Base-by-base conservation (phyloP, 208 protist genomes). In the Leptomonas pyrrhocoris region DNA sequence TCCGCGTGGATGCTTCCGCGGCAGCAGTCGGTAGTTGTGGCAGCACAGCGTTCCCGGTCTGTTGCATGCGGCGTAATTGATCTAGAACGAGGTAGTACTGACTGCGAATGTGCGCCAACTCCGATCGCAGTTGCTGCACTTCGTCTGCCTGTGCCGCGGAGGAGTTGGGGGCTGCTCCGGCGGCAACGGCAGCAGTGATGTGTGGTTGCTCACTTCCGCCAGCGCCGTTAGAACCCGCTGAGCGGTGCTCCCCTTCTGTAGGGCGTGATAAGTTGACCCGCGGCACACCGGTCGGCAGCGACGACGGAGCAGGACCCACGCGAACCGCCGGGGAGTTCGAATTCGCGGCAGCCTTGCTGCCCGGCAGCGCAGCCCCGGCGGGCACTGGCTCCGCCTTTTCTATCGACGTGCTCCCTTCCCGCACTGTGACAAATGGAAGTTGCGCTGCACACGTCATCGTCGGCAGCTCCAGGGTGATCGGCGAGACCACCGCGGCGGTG, bases 31-130 rank as follows among this genome's bases (percentile, higher is more conserved):
- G 0, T 42, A 2, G 28, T 13, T 15, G 19, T 27, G 12, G 12
- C 19, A 16, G 45, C 27, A 18, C 1, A 8, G 15, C 45, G 6
- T 11, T n/a, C 13, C 19, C 12, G 0, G 23, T 30, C 50, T 59
- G 30, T 34, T 72, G 63, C 64, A 77, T 71, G 11, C 23, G 25
- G 0, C 30, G 62, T n/a, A 77, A 46, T 5, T 77, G 72, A 8
- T 67, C 56, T 19, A 72, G 23, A 16, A 72, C 64, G 5, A 40
- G 5, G 8, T 36, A 63, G 64, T 77, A 77, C 42, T 77, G 64
- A 9, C 42, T 38, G 3, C 65, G 77, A 54, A 77, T 58, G 23
- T 36, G 46, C 15, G 55, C 51, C 51, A 80, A 50, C 46, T 80
- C 67, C 9, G 27, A 48, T 11, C 65, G 62, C 45, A 79, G 74